Evolutionary conservation across 768 basidiomycete genomes (phyloP), one percentile per base, ranked within the genome.

Genomic region (Hirschioporus abietinus): DNA sequence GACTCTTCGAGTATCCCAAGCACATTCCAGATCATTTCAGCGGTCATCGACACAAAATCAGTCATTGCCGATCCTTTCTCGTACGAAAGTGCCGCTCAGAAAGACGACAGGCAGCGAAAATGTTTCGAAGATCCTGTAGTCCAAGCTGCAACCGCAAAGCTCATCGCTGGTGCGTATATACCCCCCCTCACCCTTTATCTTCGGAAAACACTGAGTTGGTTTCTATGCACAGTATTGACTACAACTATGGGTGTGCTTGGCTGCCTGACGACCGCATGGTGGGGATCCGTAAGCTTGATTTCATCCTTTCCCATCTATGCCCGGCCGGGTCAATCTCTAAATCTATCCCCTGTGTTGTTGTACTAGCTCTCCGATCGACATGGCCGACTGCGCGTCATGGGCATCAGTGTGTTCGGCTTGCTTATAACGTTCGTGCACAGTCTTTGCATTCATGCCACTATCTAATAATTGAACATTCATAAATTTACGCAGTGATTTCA

Each of bases 181-280:
- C 25, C 26, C 35, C 59, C 15, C 57, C 27, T 35, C 17, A 23
- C 18, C 26, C 66, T 67, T 66, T 60, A 60, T 25, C 20, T 25
- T n/a, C 65, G 58, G n/a, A 25, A 4, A 61, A 3, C 17, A 52
- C 60, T 63, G 10, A 66, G 35, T 3, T 25, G 20, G 20, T 26
- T 7, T 61, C 15, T 65, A 18, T 67, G 42, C 23, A 25, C 70
- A 93, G 90, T 83, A 24, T 87, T 91, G 73, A 76, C 85, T 0
- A 80, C 88, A 1, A 79, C 83, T 9, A 86, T 86, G 78, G 95
- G 95, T 9, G 75, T 93, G 63, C 78, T 96, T 35, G 83, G 86
- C 35, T 91, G 91, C 68, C 72, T 95, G 35, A 94, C 93, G 1
- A 88, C 89, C 15, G 92, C 86, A 1, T 95, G 88, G 85, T 96